phyloP scores from a whole-genome alignment of 176 grass and related monocot species.

The Bolboschoenus planiculmis region DNA sequence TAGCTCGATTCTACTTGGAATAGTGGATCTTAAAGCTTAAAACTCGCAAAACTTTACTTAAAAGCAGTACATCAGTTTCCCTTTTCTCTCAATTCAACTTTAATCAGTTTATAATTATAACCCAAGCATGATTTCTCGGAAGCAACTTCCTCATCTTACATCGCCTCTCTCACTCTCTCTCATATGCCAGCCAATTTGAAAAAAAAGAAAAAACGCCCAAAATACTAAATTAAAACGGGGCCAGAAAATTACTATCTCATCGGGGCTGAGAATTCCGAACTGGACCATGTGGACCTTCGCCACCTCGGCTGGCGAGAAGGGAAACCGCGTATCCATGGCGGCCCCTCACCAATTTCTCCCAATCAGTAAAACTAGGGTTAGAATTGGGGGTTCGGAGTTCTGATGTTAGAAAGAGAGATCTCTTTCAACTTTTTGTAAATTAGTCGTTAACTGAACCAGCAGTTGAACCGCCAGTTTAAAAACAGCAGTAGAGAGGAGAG shows the following conservation, averaged over 20 bases:
- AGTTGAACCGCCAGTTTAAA: background rate
- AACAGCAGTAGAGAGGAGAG: background rate
- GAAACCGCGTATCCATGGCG: conserved; percentile 84
- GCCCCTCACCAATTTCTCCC: background rate
- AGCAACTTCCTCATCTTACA: background rate
- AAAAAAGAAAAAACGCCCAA: conserved; percentile 2
- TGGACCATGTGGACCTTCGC: conserved; percentile 83
- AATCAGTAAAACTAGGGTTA: conserved; percentile 13
- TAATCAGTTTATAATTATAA: background rate
- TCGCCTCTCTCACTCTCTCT: background rate
- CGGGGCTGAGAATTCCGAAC: conserved; percentile 97
- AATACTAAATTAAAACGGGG: background rate
- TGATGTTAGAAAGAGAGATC: background rate
- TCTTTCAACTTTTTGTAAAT: background rate
- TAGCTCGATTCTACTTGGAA: background rate
- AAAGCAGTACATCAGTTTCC: background rate
- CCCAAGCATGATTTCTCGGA: background rate
- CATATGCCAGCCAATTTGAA: background rate
- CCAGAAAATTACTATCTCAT: conserved; percentile 81
- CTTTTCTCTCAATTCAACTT: background rate
- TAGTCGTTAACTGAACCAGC: background rate
- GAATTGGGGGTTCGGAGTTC: background rate
- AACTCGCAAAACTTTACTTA: background rate
- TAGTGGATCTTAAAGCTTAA: background rate
- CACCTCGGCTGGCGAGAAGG: conserved; percentile 90